Evolutionary conservation across 306 rosid genomes (phyloP).

Genomic region (Gleditsia sinensis): DNA sequence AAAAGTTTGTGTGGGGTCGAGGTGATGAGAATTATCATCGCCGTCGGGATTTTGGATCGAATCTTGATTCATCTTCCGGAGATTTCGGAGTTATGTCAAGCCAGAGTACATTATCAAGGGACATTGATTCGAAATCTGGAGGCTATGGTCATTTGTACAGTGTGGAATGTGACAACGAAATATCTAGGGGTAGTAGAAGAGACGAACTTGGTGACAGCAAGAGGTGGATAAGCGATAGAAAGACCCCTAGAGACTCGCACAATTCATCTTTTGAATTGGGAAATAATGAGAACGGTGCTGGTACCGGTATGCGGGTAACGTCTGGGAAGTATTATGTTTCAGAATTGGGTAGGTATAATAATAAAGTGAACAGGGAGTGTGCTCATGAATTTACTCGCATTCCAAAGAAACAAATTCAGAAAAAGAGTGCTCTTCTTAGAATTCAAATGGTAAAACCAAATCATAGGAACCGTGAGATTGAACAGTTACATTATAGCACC

Average conservation of each 20-base stretch:
- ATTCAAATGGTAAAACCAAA: constrained; percentile 62
- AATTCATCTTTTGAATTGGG: constrained; percentile 50
- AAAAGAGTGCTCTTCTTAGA: constrained; percentile 92
- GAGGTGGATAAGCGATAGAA: constrained; percentile 61
- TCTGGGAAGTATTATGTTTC: constrained; percentile 46
- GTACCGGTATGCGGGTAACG: constrained; percentile 36
- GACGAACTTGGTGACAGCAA: constrained; percentile 39
- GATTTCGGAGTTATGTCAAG: constrained; percentile 12
- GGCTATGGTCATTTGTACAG: constrained; percentile 38
- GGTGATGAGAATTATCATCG: constrained; percentile 41
- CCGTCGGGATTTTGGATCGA: constrained; percentile 28
- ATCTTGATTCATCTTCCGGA: not conserved
- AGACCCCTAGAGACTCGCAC: constrained; percentile 45
- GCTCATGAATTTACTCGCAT: constrained; percentile 51
- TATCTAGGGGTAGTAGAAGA: constrained; percentile 39
- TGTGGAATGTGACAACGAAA: constrained; percentile 34
- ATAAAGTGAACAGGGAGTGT: constrained; percentile 56
- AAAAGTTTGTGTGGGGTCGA: constrained; percentile 31
- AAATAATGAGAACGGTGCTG: constrained; percentile 33
- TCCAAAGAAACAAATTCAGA: constrained; percentile 83
- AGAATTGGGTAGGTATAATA: constrained; percentile 46
- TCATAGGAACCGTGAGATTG: constrained; percentile 60
- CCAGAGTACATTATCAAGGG: constrained; percentile 34
- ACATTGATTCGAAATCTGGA: constrained; percentile 25
- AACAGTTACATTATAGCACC: constrained; percentile 48